These are phyloP conservation scores for Boechera retrofracta DNA, from an alignment of 345 rosid species.

Conservation along the genomic window DNA sequence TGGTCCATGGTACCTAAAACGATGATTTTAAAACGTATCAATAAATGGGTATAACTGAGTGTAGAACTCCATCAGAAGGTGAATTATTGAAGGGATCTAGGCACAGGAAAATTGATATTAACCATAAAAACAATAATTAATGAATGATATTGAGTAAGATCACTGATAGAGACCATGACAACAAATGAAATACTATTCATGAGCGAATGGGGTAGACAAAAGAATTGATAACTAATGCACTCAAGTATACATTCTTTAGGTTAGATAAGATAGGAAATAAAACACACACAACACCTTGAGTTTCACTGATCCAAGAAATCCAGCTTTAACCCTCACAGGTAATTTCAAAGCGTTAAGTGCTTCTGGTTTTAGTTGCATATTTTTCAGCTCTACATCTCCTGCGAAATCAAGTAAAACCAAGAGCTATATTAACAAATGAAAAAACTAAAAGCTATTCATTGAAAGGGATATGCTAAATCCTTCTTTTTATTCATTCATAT, in stretches of 20 bases:
- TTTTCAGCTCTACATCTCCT: constrained; percentile 95
- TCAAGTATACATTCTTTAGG: constrained; percentile 12
- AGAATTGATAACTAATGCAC: background rate
- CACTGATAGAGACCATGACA: constrained; percentile 19
- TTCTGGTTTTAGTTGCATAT: constrained; percentile 98
- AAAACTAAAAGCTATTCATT: background rate
- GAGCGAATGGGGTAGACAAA: constrained; percentile 4
- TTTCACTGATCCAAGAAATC: constrained; percentile 98
- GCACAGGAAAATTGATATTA: background rate
- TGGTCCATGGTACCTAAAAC: constrained; percentile 96
- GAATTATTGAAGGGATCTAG: background rate
- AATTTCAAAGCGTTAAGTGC: constrained; percentile 93
- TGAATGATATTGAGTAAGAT: constrained; percentile 7
- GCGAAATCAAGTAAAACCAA: constrained; percentile 27
- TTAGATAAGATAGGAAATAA: constrained; percentile 1
- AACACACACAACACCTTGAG: constrained; percentile 72
- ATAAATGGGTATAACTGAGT: constrained; percentile 24
- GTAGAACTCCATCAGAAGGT: constrained; percentile 11
- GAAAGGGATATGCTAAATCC: background rate
- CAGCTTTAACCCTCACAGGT: constrained; percentile 98
- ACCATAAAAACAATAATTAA: background rate
- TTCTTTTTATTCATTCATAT: constrained; percentile 15
- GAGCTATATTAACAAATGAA: constrained; percentile 9
- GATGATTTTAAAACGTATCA: constrained; percentile 20
- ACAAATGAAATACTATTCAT: constrained; percentile 1